A percentile compares a stretch with the other conserved stretches of the same genome.
These are phyloP conservation scores for Gaeumannomyces sp. DNA, from an alignment of 2,329 filamentous ascomycete species.

Conservation along the genomic window DNA sequence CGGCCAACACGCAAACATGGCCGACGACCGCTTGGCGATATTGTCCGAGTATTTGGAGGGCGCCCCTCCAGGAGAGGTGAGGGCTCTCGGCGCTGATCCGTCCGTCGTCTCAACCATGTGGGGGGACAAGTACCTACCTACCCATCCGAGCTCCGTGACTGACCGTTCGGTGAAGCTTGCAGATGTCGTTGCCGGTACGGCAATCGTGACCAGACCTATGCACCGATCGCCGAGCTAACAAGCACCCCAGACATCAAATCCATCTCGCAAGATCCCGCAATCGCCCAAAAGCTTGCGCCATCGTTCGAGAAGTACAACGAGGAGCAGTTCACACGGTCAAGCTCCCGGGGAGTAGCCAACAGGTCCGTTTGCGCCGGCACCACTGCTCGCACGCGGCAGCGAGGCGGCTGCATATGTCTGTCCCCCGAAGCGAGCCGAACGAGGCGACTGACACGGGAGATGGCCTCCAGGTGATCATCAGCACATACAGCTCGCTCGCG, in stretches of 20 bases:
- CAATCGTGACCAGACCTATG: not conserved
- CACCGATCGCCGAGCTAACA: constrained; percentile 6
- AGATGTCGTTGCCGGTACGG: constrained; percentile 78
- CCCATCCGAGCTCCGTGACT: not conserved
- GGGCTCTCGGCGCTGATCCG: constrained; percentile 18
- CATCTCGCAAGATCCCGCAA: constrained; percentile 59
- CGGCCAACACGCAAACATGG: constrained; percentile 20
- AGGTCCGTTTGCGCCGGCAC: constrained; percentile 24
- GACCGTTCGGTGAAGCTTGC: constrained; percentile 52
- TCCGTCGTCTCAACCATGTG: not conserved
- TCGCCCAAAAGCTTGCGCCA: constrained; percentile 67
- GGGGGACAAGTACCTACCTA: not conserved
- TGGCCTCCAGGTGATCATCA: constrained; percentile 60
- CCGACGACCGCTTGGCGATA: constrained; percentile 39
- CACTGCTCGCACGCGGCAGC: not conserved
- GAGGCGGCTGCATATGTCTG: not conserved
- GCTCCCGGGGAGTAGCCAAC: constrained; percentile 76
- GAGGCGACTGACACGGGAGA: not conserved
- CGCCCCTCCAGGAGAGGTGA: constrained; percentile 92
- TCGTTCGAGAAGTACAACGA: constrained; percentile 96
- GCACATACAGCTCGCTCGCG: constrained; percentile 75
- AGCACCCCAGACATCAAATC: constrained; percentile 72
- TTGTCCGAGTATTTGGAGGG: constrained; percentile 84
- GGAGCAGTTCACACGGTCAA: constrained; percentile 87
- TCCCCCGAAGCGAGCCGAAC: not conserved